Evolutionary conservation across 2,329 filamentous ascomycete genomes (phyloP).

Genomic region (Coniella vitis): DNA sequence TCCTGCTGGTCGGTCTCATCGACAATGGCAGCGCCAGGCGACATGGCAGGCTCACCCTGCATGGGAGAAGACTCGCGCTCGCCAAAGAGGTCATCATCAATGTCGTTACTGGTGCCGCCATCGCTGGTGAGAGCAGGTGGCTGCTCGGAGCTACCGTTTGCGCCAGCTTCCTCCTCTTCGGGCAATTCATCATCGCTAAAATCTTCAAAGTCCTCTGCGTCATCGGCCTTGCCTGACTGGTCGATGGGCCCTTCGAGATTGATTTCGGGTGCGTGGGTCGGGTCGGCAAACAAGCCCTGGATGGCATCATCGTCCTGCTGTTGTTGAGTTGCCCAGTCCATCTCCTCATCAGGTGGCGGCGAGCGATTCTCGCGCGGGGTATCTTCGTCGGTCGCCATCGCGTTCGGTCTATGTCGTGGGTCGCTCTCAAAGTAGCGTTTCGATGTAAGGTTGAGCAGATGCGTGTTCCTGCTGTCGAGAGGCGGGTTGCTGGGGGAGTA

Average conservation of each 20-base stretch:
- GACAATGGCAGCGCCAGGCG: conserved; percentile 36
- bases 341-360: conserved; percentile 21
- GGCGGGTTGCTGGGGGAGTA: no score
- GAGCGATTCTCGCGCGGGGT: conserved; percentile 9
- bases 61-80: conserved; percentile 46
- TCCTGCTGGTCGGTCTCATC: conserved; percentile 22
- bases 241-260: conserved; percentile 45
- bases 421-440: no score
- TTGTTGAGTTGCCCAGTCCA: conserved; percentile 36
- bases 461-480: not conserved
- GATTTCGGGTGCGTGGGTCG: conserved; percentile 33
- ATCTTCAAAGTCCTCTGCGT: conserved; percentile 85
- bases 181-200: conserved; percentile 89
- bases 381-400: conserved; percentile 11
- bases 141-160: conserved; percentile 32
- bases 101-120: conserved; percentile 42
- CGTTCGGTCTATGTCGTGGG: not conserved
- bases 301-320: conserved; percentile 44
- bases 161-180: conserved; percentile 62
- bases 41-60: conserved; percentile 35
- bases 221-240: conserved; percentile 75
- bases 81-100: conserved; percentile 62
- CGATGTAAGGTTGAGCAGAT: no score
- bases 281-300: conserved; percentile 33
- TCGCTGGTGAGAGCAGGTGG: conserved; percentile 53